phyloP scores from a whole-genome alignment of 1,139 yeast genomes.

The Petasospora fabianii region DNA sequence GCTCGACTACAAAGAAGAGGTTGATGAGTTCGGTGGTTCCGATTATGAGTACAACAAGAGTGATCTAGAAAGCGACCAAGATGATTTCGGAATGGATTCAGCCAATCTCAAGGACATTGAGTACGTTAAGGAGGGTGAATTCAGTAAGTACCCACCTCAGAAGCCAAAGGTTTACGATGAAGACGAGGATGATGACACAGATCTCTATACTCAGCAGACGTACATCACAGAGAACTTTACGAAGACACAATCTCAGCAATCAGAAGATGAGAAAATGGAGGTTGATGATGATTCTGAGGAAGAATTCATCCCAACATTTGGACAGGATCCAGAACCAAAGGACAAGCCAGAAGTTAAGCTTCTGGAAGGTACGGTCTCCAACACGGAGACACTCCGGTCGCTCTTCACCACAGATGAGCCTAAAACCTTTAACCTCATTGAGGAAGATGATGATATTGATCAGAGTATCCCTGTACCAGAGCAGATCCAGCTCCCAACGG shows the following conservation, averaged over 20 bases:
- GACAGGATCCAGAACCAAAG: conserved; percentile 18
- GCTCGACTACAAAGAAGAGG: conserved; percentile 45
- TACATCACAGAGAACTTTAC: conserved; percentile 16
- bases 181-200: conserved; percentile 30
- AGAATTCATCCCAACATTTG: conserved; percentile 54
- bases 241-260: conserved; percentile 34
- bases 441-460: conserved; percentile 37
- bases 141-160: conserved; percentile 14
- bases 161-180: conserved; percentile 13
- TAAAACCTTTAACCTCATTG: conserved; percentile 31
- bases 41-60: conserved; percentile 48
- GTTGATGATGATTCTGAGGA: conserved; percentile 32
- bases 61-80: conserved; percentile 29
- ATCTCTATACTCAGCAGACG: conserved; percentile 20
- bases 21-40: conserved; percentile 41
- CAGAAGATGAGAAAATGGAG: conserved; percentile 22
- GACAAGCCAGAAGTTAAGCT: conserved; percentile 11
- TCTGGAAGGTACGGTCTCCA: conserved; percentile 32
- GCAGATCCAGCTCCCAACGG: conserved; percentile 17
- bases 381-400: conserved; percentile 59
- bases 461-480: conserved; percentile 22
- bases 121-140: conserved; percentile 28
- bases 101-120: conserved; percentile 25
- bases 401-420: conserved; percentile 53
- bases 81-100: conserved; percentile 40